phyloP scores from a whole-genome alignment of 768 basidiomycete species.

The Rhizopogon vinicolor region DNA sequence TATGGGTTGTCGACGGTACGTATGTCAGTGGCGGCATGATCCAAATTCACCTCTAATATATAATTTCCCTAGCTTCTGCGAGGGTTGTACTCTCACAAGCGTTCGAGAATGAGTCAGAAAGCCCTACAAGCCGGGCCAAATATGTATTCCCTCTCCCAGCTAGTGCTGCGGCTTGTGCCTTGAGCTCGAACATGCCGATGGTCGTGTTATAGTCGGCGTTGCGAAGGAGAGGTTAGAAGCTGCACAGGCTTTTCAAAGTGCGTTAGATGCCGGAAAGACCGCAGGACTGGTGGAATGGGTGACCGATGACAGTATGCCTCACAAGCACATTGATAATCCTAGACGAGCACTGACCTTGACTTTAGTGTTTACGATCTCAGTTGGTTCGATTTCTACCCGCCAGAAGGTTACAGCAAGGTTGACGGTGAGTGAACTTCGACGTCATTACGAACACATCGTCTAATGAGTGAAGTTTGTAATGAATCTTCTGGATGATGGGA shows the following conservation, averaged over 20 bases:
- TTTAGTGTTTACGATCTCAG: conserved; percentile 53
- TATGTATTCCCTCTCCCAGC: conserved; percentile 61
- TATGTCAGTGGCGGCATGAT: neutral
- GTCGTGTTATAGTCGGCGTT: conserved; percentile 37
- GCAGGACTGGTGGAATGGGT: conserved; percentile 46
- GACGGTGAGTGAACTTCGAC: conserved; percentile 30
- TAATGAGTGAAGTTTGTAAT: conserved; percentile 39
- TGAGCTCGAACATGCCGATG: conserved; percentile 41
- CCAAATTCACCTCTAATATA: neutral
- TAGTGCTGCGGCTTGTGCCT: conserved; percentile 49
- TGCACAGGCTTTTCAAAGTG: conserved; percentile 32
- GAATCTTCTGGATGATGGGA: conserved; percentile 47
- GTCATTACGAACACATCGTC: neutral
- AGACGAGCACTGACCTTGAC: neutral
- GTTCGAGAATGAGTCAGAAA: conserved; percentile 29
- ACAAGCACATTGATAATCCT: neutral
- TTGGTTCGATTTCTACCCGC: conserved; percentile 46
- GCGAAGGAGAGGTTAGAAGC: conserved; percentile 39
- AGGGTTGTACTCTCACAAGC: conserved; percentile 36
- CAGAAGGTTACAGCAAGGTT: conserved; percentile 36
- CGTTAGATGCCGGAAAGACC: conserved; percentile 32
- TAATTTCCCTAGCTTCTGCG: conserved; percentile 34
- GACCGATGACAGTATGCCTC: conserved; percentile 44
- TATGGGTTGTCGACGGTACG: conserved; percentile 40
- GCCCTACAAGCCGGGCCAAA: conserved; percentile 39